Conservation (phyloP, 1,284 basidiomycete genomes). For the Moniliella sp. region DNA sequence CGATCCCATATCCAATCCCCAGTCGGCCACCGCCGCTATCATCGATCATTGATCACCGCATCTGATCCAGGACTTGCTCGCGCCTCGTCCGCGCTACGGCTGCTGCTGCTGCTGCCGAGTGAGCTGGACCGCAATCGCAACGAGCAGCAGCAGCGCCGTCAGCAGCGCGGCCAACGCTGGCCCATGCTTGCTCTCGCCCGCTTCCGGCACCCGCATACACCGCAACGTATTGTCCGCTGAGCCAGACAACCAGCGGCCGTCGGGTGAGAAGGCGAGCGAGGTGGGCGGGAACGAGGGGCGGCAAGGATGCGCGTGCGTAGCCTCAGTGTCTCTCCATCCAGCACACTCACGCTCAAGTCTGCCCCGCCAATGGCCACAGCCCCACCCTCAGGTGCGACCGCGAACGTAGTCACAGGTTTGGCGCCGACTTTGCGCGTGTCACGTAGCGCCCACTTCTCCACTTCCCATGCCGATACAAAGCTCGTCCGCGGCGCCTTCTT, state of each 20-base stretch:
- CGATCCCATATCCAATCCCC: too few species aligned
- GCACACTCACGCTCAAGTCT: constrained; percentile 60
- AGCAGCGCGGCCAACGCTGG: too few species aligned
- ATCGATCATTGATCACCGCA: too few species aligned
- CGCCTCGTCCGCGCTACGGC: too few species aligned
- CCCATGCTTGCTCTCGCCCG: too few species aligned
- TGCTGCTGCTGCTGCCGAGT: too few species aligned
- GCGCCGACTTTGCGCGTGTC: constrained; percentile 19
- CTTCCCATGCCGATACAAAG: constrained; percentile 25
- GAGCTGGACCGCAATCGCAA: too few species aligned
- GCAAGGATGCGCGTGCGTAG: constrained; percentile 67
- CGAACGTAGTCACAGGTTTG: constrained; percentile 22
- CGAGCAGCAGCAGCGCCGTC: too few species aligned
- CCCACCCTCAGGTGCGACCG: constrained; percentile 44
- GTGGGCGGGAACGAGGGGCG: constrained; percentile 82
- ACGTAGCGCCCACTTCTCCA: constrained; percentile 20
- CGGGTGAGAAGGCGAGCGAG: constrained; percentile 63
- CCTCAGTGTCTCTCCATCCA: constrained; percentile 61
- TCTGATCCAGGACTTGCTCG: too few species aligned
- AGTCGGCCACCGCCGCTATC: too few species aligned
- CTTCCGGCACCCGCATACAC: too few species aligned
- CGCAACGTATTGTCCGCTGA: constrained; percentile 77
- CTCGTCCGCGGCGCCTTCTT: constrained; percentile 20
- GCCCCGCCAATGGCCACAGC: constrained; percentile 68
- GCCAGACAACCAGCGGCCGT: constrained; percentile 57